Conservation (phyloP, 331 rosid species). For the Erythrophleum ivorense region DNA sequence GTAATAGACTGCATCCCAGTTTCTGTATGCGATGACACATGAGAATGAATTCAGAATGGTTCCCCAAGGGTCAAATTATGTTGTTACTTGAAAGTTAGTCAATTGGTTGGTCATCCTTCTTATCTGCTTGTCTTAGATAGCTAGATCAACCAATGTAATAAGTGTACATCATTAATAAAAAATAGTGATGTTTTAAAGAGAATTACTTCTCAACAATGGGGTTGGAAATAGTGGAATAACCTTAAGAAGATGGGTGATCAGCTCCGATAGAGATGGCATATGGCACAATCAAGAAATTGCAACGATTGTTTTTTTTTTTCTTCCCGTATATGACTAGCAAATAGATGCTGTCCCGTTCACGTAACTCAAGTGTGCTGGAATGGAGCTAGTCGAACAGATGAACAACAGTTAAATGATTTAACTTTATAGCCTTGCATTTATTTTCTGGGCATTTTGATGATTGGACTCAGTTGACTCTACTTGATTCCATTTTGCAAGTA, state of each 20-base stretch:
- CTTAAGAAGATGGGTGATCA: not conserved
- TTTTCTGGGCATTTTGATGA: not conserved
- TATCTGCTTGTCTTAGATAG: not conserved
- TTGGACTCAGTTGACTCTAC: not conserved
- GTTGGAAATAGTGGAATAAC: not conserved
- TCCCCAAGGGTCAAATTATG: constrained; percentile 21
- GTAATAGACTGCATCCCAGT: constrained; percentile 18
- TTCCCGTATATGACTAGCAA: not conserved
- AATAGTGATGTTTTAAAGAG: not conserved
- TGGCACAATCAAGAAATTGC: not conserved
- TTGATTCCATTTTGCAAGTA: constrained; percentile 1
- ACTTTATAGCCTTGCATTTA: not conserved
- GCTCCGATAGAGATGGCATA: constrained; percentile 7
- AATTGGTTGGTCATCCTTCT: constrained; percentile 16
- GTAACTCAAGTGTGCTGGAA: not conserved
- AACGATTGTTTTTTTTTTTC: not conserved
- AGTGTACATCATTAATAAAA: not conserved
- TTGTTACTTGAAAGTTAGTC: constrained; percentile 8
- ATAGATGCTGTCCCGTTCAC: not conserved
- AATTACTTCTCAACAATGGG: not conserved
- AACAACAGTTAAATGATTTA: not conserved
- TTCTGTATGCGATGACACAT: constrained; percentile 21
- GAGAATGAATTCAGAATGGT: constrained; percentile 16
- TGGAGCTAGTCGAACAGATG: not conserved
- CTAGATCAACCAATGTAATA: not conserved